Conservation (phyloP, 495 filamentous ascomycete genomes). For the Aspergillus hancockii region DNA sequence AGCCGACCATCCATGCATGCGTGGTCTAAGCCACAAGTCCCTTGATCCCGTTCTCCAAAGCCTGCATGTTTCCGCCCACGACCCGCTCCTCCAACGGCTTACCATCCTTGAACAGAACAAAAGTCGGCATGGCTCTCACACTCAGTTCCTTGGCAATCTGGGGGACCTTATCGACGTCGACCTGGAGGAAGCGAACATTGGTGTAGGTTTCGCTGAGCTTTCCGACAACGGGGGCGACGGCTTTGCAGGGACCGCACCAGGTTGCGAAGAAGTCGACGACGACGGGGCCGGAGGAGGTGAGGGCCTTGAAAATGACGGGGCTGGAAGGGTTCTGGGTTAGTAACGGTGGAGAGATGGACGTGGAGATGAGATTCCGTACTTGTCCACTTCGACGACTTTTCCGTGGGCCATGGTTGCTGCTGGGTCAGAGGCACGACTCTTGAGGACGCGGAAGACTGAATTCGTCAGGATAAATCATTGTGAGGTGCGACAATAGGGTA, state of each 20-base stretch:
- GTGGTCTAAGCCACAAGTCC: neutral
- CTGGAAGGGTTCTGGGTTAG: constrained; percentile 6
- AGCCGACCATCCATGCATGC: no score
- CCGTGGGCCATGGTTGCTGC: constrained; percentile 17
- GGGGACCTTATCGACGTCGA: constrained; percentile 78
- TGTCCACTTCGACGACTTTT: constrained; percentile 21
- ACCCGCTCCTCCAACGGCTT: constrained; percentile 27
- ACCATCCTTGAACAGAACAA: constrained; percentile 74
- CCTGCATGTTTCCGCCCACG: constrained; percentile 18
- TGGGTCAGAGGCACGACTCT: constrained; percentile 6
- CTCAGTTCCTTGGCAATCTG: constrained; percentile 69
- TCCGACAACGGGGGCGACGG: constrained; percentile 70
- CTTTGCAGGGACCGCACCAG: constrained; percentile 71
- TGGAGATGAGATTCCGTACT: constrained; percentile 7
- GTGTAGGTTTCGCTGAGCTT: constrained; percentile 56
- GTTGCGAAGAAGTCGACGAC: constrained; percentile 51
- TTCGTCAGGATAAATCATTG: neutral
- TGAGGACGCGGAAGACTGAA: constrained; percentile 2
- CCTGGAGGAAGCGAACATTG: constrained; percentile 70
- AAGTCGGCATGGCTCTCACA: constrained; percentile 87
- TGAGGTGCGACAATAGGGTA: neutral
- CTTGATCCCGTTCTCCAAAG: constrained; percentile 16
- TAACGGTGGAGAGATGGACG: neutral
- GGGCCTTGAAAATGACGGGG: constrained; percentile 38
- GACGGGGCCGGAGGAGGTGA: constrained; percentile 48